phyloP scores from a whole-genome alignment of 2,329 filamentous ascomycete species.

The Penicillium sp. region DNA sequence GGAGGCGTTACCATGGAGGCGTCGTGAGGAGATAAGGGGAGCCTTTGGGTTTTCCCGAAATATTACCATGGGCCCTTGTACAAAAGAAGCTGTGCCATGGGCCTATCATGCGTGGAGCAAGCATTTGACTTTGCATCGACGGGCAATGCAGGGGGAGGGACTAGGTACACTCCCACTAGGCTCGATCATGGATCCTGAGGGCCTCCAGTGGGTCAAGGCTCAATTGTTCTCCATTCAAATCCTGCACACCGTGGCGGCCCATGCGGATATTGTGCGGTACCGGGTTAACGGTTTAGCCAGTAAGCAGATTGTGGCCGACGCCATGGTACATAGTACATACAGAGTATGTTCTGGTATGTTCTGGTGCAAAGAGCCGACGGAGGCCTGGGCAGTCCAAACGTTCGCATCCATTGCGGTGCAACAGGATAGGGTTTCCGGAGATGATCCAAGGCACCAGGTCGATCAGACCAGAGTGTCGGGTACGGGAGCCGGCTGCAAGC shows the following conservation, averaged over 20 bases:
- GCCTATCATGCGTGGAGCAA: conserved; percentile 2
- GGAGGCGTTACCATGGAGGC: neutral
- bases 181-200: conserved; percentile 18
- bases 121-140: conserved; percentile 5
- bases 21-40: neutral
- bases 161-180: conserved; percentile 24
- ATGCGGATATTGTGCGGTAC: neutral
- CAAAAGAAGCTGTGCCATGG: neutral
- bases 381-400: neutral
- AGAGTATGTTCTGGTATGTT: neutral
- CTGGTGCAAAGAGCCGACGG: no score
- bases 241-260: neutral
- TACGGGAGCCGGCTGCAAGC: conserved; percentile 13
- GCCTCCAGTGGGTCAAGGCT: neutral
- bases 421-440: conserved; percentile 4
- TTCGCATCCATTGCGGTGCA: neutral
- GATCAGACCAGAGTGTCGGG: conserved; percentile 19
- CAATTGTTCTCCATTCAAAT: neutral
- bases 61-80: neutral
- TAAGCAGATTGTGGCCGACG: neutral
- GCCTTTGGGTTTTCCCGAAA: neutral
- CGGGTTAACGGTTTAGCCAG: neutral
- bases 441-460: conserved; percentile 14
- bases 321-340: neutral
- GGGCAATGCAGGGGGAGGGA: conserved; percentile 9